phyloP scores from a whole-genome alignment of 139 green algal genomes.

The Desmodesmus armatus region DNA sequence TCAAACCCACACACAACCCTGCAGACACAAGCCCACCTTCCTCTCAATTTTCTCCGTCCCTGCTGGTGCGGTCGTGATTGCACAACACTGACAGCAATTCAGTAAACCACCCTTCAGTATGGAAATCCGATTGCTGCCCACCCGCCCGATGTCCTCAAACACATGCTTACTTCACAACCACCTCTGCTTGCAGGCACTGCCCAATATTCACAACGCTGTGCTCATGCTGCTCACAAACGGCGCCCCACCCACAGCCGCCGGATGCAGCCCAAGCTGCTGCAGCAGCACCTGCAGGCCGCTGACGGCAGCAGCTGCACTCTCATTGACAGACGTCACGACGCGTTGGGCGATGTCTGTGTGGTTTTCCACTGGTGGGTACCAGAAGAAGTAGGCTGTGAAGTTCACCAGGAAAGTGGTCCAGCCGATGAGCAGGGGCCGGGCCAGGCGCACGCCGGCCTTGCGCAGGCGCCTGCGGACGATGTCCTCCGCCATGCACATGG shows the following conservation, averaged over 20 bases:
- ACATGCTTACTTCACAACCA: no score
- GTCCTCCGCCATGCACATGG: constrained; percentile 19
- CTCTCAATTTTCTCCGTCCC: no score
- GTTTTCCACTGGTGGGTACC: constrained; percentile 21
- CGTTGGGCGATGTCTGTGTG: not conserved
- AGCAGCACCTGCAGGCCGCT: not conserved
- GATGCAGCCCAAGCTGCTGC: not conserved
- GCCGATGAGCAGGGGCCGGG: not conserved
- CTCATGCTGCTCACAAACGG: not conserved
- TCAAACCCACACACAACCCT: no score
- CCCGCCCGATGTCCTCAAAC: no score
- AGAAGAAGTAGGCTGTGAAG: not conserved
- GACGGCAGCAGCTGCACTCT: not conserved
- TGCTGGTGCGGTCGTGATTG: no score
- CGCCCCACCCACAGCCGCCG: not conserved
- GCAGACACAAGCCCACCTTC: no score
- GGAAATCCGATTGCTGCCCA: no score
- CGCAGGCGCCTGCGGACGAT: not conserved
- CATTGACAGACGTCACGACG: not conserved
- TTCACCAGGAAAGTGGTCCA: not conserved
- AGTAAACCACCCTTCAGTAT: no score
- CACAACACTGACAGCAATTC: no score
- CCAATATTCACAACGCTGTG: not conserved
- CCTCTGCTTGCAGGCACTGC: no score
- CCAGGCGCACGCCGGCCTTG: not conserved